Evolutionary conservation across 768 basidiomycete species (phyloP).

Genomic region (Tephrocybe sp.): DNA sequence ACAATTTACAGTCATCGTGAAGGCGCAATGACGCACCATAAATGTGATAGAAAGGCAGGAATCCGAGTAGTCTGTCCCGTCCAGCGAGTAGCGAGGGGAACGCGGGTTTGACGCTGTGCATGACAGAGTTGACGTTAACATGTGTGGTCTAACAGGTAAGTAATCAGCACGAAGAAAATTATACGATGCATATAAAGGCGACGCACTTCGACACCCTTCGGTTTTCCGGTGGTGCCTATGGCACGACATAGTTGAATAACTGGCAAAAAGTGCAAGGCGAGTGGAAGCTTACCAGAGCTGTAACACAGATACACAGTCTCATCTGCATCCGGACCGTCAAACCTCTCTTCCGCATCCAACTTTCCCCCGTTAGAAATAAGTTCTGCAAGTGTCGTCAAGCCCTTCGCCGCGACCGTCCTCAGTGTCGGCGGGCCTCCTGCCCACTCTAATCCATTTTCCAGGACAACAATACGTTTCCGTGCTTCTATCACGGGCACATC

Average conservation of each 20-base stretch:
- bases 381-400: constrained; percentile 19
- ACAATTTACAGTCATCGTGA: background rate
- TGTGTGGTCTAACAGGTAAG: constrained; percentile 61
- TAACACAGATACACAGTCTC: constrained; percentile 72
- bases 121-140: constrained; percentile 62
- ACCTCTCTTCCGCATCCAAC: constrained; percentile 52
- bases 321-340: constrained; percentile 49
- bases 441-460: constrained; percentile 51
- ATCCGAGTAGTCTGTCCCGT: constrained; percentile 55
- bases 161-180: background rate
- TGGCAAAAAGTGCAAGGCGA: too few relatives aligned
- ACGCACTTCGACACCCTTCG: constrained; percentile 64
- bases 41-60: constrained; percentile 61
- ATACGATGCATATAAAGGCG: background rate
- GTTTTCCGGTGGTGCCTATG: constrained; percentile 80
- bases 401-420: background rate
- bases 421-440: constrained; percentile 34
- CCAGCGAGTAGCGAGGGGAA: constrained; percentile 41
- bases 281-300: constrained; percentile 42
- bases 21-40: constrained; percentile 31
- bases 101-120: constrained; percentile 46
- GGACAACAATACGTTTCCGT: constrained; percentile 54
- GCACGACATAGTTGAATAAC: too few relatives aligned
- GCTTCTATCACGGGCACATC: constrained; percentile 50
- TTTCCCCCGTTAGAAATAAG: constrained; percentile 44